Base-by-base conservation (phyloP, 306 rosid species). In the Glycine latifolia region DNA sequence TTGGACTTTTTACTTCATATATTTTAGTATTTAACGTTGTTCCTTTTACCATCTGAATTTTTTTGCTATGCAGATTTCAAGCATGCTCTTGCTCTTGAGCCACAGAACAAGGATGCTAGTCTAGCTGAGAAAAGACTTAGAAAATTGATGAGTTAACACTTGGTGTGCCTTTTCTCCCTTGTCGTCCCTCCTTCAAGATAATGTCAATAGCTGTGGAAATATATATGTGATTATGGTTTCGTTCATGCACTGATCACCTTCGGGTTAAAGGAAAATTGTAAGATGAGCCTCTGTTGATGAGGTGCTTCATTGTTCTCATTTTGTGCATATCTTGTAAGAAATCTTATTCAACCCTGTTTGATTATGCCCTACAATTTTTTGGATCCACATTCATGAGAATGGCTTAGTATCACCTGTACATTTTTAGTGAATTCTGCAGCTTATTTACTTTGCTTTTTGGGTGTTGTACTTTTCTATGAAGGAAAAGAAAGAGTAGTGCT, bases 21-120 rank as follows among this genome's bases (percentile, higher is more conserved):
- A 26, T 60, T 20, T 60, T 2, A 35, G 39, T 35, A 60, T 60
- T 20, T 26, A 8, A 59, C 43, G 41, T 10, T 60, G 43, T 20
- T 10, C 7, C 44, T 61, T 10, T 31, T 10, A 8, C 50, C 16
- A 44, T 4, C 49, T 52, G 71, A 59, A 67, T 77, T 39, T 60
- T 72, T 61, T 50, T 70, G 70, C 37, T 17, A 49, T 84, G 88
- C 90, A 94, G 98, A 94, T 90, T 94, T 91, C 89, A 89, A 85
- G 92, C 92, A 90, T 71, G 98, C 98, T 61, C 87, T 76, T 56
- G 89, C 91, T 75, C 98, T 94, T 73, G 98, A 94, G 84, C 97
- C 98, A 1, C 92, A 83, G 84, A 94, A 94, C 82, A 94, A 91
- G 86, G 82, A 78, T 52, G 98, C 98, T 2, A 88, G 68, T 65